phyloP scores from a whole-genome alignment of 1,284 basidiomycete genomes.

The Ustanciosporium gigantosporum region DNA sequence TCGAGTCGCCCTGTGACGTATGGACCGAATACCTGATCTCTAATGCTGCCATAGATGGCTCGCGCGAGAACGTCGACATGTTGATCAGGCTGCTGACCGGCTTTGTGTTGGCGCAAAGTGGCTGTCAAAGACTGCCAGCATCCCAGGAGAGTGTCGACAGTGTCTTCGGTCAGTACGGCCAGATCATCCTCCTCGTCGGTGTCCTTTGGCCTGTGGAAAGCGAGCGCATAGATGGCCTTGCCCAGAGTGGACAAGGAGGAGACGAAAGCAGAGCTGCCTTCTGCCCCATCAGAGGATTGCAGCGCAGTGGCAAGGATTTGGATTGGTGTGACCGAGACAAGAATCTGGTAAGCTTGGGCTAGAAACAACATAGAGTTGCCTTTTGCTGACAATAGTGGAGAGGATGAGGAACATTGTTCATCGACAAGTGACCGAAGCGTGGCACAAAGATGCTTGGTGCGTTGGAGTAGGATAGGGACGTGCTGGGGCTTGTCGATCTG shows the following conservation, averaged over 20 bases:
- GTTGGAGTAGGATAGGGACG: constrained; percentile 15
- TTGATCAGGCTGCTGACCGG: constrained; percentile 8
- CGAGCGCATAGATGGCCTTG: constrained; percentile 28
- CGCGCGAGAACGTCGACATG: constrained; percentile 17
- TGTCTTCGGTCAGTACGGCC: constrained; percentile 36
- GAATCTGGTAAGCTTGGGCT: constrained; percentile 30
- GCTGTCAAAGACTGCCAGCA: constrained; percentile 32
- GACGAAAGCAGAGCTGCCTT: constrained; percentile 20
- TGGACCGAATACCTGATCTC: constrained; percentile 42
- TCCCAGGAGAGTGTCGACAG: constrained; percentile 29
- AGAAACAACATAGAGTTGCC: constrained; percentile 42
- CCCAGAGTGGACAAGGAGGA: constrained; percentile 29
- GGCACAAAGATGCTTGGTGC: constrained; percentile 28
- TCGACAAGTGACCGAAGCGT: constrained; percentile 30
- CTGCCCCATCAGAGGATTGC: constrained; percentile 5
- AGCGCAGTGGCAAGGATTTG: constrained; percentile 22
- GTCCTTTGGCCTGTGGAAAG: constrained; percentile 32
- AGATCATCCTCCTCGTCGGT: constrained; percentile 45
- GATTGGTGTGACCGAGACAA: constrained; percentile 24
- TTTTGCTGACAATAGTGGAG: constrained; percentile 10
- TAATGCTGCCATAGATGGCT: constrained; percentile 36
- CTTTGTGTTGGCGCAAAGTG: constrained; percentile 15
- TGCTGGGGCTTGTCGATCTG: constrained; percentile 31
- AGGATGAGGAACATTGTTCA: constrained; percentile 15
- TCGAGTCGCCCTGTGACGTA: constrained; percentile 48